Evolutionary conservation across 2,329 filamentous ascomycete species (phyloP).

Genomic region (Hypoxylon sp.): DNA sequence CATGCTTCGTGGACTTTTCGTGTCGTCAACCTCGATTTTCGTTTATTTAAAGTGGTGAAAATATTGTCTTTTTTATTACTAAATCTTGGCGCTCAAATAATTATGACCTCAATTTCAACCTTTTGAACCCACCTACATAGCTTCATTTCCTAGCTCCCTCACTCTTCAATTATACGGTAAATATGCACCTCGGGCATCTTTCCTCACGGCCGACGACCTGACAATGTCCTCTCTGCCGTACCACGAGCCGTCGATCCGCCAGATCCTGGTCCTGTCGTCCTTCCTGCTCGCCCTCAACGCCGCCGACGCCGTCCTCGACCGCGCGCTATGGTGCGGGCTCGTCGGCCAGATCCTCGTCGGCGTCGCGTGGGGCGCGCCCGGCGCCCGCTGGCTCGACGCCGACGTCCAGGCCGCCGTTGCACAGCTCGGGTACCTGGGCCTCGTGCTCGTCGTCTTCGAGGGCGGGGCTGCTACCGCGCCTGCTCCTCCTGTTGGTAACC

Average conservation of each 20-base stretch:
- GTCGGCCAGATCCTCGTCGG: slow-evolving; percentile 76
- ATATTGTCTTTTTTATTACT: too few species aligned
- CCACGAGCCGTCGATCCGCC: slow-evolving; percentile 67
- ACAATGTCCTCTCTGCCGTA: slow-evolving; percentile 57
- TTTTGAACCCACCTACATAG: too few species aligned
- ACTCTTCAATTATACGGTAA: background rate
- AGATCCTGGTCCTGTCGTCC: slow-evolving; percentile 66
- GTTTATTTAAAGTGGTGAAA: too few species aligned
- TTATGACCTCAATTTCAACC: too few species aligned
- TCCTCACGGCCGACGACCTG: background rate
- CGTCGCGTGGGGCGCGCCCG: slow-evolving; percentile 73
- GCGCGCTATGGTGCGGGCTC: slow-evolving; percentile 71
- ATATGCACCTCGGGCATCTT: background rate
- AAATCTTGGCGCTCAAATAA: too few species aligned
- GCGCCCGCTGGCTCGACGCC: slow-evolving; percentile 63
- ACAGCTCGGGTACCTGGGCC: slow-evolving; percentile 74
- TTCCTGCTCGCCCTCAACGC: slow-evolving; percentile 71
- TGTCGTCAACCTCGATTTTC: too few species aligned
- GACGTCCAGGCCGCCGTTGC: slow-evolving; percentile 64
- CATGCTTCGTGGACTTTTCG: background rate
- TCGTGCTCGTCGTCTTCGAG: slow-evolving; percentile 77
- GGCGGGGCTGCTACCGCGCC: slow-evolving; percentile 68
- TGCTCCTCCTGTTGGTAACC: too few species aligned
- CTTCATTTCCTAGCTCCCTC: background rate
- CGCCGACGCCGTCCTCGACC: slow-evolving; percentile 64